A percentile compares a stretch with the other conserved stretches of the same genome.
Evolutionary conservation across 805 yeast genomes (phyloP).

Genomic region (Saturnispora saitoi): DNA sequence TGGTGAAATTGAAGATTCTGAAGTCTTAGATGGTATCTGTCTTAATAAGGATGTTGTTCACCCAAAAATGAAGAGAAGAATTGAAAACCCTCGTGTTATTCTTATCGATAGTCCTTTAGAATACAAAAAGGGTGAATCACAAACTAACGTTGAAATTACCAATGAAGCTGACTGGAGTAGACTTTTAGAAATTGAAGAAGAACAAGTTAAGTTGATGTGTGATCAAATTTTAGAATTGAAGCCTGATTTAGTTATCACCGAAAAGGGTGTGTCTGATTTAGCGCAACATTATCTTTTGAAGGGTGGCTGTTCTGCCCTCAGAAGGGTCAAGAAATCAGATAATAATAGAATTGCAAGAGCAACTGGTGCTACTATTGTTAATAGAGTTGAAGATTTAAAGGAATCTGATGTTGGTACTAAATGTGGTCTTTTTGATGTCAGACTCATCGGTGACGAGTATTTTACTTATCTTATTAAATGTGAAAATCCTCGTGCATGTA

Average conservation of each 20-base stretch:
- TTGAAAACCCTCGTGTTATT: conserved; percentile 82
- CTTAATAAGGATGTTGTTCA: conserved; percentile 97
- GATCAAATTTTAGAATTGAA: conserved; percentile 75
- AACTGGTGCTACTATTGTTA: conserved; percentile 95
- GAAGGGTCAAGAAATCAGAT: conserved; percentile 93
- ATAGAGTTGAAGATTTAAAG: conserved; percentile 88
- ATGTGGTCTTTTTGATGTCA: conserved; percentile 89
- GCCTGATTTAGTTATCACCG: conserved; percentile 93
- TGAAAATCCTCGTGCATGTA: conserved; percentile 84
- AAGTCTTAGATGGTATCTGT: conserved; percentile 83
- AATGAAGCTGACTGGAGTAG: conserved; percentile 96
- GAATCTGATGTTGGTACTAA: conserved; percentile 82
- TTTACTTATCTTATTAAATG: conserved; percentile 80
- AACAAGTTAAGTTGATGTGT: conserved; percentile 83
- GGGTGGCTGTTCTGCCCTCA: conserved; percentile 84
- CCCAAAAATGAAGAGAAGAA: conserved; percentile 90
- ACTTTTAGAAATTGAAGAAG: conserved; percentile 93
- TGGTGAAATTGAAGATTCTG: conserved; percentile 87
- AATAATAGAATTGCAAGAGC: conserved; percentile 95
- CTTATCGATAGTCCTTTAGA: conserved; percentile 94
- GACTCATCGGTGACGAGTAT: conserved; percentile 95
- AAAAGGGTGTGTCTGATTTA: conserved; percentile 94
- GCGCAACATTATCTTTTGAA: conserved; percentile 94
- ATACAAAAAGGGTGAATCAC: conserved; percentile 98
- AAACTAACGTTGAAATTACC: conserved; percentile 93